Percentiles rank a stretch among this genome's conserved stretches.
Conservation (phyloP, 129 eudicot genomes). For the Saussurea involucrata region DNA sequence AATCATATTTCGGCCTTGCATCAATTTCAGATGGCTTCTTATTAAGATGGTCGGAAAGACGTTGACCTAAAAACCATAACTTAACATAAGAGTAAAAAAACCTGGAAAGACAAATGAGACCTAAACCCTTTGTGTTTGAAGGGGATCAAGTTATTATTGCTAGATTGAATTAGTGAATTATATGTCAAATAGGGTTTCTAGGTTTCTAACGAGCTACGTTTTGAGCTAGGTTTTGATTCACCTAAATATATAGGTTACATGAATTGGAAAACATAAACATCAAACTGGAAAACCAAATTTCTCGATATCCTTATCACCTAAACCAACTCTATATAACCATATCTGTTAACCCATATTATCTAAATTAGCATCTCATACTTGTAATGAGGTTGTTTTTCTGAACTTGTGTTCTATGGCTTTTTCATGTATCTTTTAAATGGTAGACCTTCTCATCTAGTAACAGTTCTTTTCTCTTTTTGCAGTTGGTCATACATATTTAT, state of each 20-base stretch:
- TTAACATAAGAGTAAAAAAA: too few species aligned
- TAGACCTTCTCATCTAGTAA: slow-evolving; percentile 13
- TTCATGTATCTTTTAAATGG: neutral
- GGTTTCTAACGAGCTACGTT: neutral
- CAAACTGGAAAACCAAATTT: neutral
- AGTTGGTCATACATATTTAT: slow-evolving; percentile 96
- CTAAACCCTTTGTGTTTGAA: too few species aligned
- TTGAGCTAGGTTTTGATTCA: neutral
- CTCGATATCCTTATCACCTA: neutral
- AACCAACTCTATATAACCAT: neutral
- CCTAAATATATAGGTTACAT: neutral
- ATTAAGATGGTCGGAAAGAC: neutral
- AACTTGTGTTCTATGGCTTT: neutral
- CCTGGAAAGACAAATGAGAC: too few species aligned
- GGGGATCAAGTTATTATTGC: neutral
- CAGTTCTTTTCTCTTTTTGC: slow-evolving; percentile 33
- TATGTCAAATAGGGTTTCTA: neutral
- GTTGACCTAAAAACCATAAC: too few species aligned
- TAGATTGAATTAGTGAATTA: neutral
- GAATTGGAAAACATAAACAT: neutral
- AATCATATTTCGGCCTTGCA: neutral
- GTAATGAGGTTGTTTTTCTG: neutral
- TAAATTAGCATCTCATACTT: neutral
- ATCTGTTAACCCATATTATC: neutral
- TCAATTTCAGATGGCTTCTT: neutral